These are phyloP conservation scores for Naumovozyma castellii DNA, from an alignment of 805 yeast genomes.

Conservation along the genomic window DNA sequence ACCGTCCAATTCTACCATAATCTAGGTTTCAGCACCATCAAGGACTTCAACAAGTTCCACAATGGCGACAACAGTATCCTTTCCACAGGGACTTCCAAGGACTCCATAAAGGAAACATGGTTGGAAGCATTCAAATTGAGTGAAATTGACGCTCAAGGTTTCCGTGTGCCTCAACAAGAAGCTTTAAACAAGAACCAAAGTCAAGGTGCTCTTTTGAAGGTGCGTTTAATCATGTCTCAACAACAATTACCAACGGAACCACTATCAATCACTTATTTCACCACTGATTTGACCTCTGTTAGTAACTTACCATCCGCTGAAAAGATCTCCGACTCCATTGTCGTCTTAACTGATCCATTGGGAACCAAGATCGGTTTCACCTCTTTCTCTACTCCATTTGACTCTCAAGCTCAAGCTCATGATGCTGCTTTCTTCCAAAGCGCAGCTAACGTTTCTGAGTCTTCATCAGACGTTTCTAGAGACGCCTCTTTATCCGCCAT, in stretches of 20 bases:
- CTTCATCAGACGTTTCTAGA: no score
- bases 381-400: constrained; percentile 34
- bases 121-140: constrained; percentile 56
- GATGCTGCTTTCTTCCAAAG: constrained; percentile 15
- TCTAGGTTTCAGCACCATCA: constrained; percentile 53
- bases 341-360: constrained; percentile 47
- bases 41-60: constrained; percentile 48
- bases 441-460: constrained; percentile 8
- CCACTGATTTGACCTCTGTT: constrained; percentile 30
- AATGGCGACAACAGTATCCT: constrained; percentile 23
- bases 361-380: constrained; percentile 54
- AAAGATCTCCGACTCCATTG: constrained; percentile 14
- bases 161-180: constrained; percentile 44
- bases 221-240: constrained; percentile 35
- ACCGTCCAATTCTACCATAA: constrained; percentile 47
- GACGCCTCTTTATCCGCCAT: constrained; percentile 11
- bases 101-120: constrained; percentile 66
- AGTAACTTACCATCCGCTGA: constrained; percentile 17
- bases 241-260: constrained; percentile 27
- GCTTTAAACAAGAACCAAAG: constrained; percentile 31
- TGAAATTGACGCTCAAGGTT: constrained; percentile 52
- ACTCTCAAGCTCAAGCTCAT: constrained; percentile 17
- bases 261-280: constrained; percentile 32
- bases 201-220: constrained; percentile 40
- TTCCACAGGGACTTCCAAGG: constrained; percentile 50